These are phyloP conservation scores for Ophiostoma quercus DNA, from an alignment of 2,329 filamentous ascomycete genomes.

Conservation along the genomic window DNA sequence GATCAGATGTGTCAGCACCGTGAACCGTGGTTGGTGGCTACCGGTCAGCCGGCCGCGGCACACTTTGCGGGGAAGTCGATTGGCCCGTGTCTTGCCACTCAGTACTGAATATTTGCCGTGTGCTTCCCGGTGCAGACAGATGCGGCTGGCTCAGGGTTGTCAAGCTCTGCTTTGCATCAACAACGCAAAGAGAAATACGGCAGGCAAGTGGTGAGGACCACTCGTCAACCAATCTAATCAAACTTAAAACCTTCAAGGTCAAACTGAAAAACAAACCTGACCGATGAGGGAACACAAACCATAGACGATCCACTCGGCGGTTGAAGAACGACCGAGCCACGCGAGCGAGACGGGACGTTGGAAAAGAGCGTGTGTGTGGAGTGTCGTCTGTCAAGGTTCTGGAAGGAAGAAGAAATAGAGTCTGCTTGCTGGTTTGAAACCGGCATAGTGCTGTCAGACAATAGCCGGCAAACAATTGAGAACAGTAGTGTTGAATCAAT, in stretches of 20 bases:
- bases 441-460: neutral
- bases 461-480: neutral
- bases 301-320: constrained; percentile 19
- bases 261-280: neutral
- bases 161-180: neutral
- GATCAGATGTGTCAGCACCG: neutral
- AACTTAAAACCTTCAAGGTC: neutral
- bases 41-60: neutral
- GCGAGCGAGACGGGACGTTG: constrained; percentile 21
- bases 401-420: neutral
- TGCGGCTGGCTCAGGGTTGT: no score
- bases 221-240: neutral
- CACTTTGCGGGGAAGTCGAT: neutral
- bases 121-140: no score
- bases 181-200: neutral
- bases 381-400: neutral
- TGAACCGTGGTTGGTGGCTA: neutral
- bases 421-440: neutral
- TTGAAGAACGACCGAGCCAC: constrained; percentile 23
- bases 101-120: no score
- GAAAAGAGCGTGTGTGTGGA: constrained; percentile 17
- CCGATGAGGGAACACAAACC: neutral
- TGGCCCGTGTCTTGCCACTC: neutral
- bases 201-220: neutral
- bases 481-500: neutral